phyloP scores from a whole-genome alignment of 2,329 filamentous ascomycete species.

The Claviceps quebecensis region DNA sequence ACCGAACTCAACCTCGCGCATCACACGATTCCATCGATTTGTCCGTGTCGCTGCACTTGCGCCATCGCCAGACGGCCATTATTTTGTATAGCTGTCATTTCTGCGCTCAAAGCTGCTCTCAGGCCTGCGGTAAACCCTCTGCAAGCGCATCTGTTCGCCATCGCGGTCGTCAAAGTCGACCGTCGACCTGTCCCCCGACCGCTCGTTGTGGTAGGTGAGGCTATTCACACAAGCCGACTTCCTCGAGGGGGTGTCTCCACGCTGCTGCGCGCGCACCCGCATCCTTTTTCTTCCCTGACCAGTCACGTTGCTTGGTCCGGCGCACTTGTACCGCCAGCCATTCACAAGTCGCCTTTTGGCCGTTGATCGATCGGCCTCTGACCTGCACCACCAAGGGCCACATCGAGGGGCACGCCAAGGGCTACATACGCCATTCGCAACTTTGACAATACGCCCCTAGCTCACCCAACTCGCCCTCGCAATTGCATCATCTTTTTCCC shows the following conservation, averaged over 20 bases:
- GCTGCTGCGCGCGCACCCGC: conserved; percentile 7
- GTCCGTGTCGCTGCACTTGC: conserved; percentile 18
- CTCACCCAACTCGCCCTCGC: background rate
- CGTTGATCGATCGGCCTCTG: background rate
- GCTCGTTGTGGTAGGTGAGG: conserved; percentile 19
- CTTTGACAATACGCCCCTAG: conserved; percentile 3
- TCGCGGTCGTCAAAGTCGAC: conserved; percentile 4
- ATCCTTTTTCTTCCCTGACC: conserved; percentile 7
- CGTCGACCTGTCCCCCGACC: conserved; percentile 9
- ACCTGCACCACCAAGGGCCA: background rate
- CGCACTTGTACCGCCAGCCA: conserved; percentile 5
- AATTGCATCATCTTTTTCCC: background rate
- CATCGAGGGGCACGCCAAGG: background rate
- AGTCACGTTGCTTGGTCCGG: conserved; percentile 11
- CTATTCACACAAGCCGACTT: conserved; percentile 22
- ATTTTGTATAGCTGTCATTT: conserved; percentile 19
- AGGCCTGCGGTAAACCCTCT: conserved; percentile 12
- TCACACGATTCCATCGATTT: conserved; percentile 25
- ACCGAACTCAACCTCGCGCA: conserved; percentile 15
- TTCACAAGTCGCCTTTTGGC: background rate
- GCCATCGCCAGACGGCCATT: conserved; percentile 22
- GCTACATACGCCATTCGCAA: conserved; percentile 2
- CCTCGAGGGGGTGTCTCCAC: conserved; percentile 6
- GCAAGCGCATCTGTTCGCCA: conserved; percentile 9
- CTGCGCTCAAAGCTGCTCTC: conserved; percentile 15